A percentile compares a stretch with the other conserved stretches of the same genome.
These are phyloP conservation scores for Fraxinus velutina DNA, from an alignment of 305 asterid genomes.

Conservation along the genomic window DNA sequence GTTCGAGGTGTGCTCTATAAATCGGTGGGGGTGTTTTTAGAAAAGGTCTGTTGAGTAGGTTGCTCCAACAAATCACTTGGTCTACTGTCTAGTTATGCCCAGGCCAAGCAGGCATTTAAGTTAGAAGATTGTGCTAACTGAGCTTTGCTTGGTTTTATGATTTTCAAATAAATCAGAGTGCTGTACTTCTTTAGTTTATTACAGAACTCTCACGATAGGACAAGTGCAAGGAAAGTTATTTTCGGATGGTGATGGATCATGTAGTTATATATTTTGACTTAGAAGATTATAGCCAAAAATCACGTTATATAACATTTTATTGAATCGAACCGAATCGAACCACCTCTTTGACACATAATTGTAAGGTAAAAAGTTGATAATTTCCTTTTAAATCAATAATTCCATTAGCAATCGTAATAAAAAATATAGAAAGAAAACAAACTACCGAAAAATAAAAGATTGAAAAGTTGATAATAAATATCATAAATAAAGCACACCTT, in stretches of 20 bases:
- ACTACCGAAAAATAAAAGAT: neutral
- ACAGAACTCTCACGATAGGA: conserved; percentile 70
- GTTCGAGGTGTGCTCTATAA: neutral
- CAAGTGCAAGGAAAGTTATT: conserved; percentile 91
- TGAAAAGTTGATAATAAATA: neutral
- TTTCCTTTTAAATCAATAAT: neutral
- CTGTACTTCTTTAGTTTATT: neutral
- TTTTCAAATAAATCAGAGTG: no score
- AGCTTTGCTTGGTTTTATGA: neutral
- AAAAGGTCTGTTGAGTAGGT: neutral
- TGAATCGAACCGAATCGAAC: no score
- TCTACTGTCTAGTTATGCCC: neutral
- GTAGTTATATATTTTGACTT: no score
- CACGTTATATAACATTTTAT: no score
- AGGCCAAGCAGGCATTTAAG: neutral
- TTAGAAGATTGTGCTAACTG: neutral
- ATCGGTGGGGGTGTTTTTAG: neutral
- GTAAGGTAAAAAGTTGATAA: neutral
- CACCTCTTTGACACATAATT: no score
- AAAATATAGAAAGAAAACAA: neutral
- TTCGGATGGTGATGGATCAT: conserved; percentile 75
- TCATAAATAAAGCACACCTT: neutral
- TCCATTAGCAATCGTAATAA: neutral
- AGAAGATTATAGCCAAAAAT: no score
- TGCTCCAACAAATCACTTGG: neutral